Evolutionary conservation across 306 rosid species (phyloP), one percentile per base, ranked within the genome.

Genomic region (Sophora flavescens): DNA sequence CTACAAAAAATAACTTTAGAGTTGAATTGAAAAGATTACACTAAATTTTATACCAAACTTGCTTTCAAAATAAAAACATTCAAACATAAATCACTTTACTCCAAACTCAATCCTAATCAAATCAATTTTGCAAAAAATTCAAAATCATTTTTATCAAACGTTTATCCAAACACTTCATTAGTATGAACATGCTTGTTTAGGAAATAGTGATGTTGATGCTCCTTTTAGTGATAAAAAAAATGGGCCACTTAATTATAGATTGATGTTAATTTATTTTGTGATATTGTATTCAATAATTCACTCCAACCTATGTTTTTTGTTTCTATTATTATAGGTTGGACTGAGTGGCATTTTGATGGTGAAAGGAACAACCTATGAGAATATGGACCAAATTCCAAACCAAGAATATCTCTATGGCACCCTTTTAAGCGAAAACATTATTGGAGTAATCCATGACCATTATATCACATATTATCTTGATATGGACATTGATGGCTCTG

Each of bases 321-420:
- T 35, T 32, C 26, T 35, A 2, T 48, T 35, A 2, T 48, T 60
- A 60, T 74, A 94, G 98, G 98, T 91, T 38, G 98, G 97, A 50
- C 91, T 91, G 0, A 89, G 96, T 74, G 98, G 98, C 0, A 91
- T 94, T 39, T 56, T 94, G 85, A 94, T 91, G 97, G 97, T 94
- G 85, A 94, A 94, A 82, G 98, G 95, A 62, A 91, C 91, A 1
- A 51, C 74, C 3, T 91, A 88, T 56, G 87, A 88, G 10, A 83
- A 91, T 70, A 72, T 82, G 63, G 84, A 86, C 74, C 85, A 91
- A 44, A 78, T 87, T 47, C 56, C 80, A 0, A 58, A 58, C 6
- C 41, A 83, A 50, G 94, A 94, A 16, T 57, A 85, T 76, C 80
- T 90, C n/a, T 84, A 89, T 8, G 98, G 98, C 35, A 91, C 97